Conservation (phyloP, 2,329 filamentous ascomycete species). For the Epichloe coenophiala region DNA sequence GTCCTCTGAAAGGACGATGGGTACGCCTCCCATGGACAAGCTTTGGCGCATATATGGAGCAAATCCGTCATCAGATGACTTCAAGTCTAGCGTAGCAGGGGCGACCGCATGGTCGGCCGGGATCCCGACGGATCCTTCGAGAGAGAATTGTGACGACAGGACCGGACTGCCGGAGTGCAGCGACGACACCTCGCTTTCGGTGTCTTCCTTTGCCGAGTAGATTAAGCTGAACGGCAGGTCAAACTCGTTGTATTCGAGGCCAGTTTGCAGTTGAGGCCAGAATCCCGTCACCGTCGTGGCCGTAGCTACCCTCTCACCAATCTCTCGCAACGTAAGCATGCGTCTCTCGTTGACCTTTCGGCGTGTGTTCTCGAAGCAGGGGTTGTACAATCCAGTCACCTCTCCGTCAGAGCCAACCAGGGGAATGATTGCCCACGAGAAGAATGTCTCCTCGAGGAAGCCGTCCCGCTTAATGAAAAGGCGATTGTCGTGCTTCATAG, state of each 20-base stretch:
- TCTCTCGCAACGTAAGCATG: slow-evolving; percentile 66
- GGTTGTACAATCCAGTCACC: slow-evolving; percentile 67
- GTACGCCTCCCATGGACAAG: slow-evolving; percentile 50
- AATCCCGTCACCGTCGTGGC: slow-evolving; percentile 62
- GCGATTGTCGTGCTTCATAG: slow-evolving; percentile 73
- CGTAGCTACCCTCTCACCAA: slow-evolving; percentile 60
- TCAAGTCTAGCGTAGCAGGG: slow-evolving; percentile 51
- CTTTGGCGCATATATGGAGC: slow-evolving; percentile 63
- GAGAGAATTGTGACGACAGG: slow-evolving; percentile 47
- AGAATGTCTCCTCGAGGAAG: slow-evolving; percentile 67
- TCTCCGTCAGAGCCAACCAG: slow-evolving; percentile 61
- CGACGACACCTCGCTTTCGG: slow-evolving; percentile 58
- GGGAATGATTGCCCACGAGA: slow-evolving; percentile 71
- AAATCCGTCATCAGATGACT: slow-evolving; percentile 57
- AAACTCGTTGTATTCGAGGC: slow-evolving; percentile 58
- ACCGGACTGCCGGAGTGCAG: slow-evolving; percentile 53
- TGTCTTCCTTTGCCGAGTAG: slow-evolving; percentile 61
- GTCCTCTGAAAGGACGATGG: slow-evolving; percentile 54
- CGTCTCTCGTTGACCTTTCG: slow-evolving; percentile 65
- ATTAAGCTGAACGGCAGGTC: slow-evolving; percentile 67
- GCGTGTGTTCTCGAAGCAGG: slow-evolving; percentile 68
- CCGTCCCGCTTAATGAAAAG: slow-evolving; percentile 58
- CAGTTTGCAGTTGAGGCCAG: slow-evolving; percentile 56
- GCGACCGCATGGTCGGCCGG: slow-evolving; percentile 49
- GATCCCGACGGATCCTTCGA: slow-evolving; percentile 62